These are phyloP conservation scores for Phanerodontia chrysosporium DNA, from an alignment of 768 basidiomycete genomes.

Conservation along the genomic window DNA sequence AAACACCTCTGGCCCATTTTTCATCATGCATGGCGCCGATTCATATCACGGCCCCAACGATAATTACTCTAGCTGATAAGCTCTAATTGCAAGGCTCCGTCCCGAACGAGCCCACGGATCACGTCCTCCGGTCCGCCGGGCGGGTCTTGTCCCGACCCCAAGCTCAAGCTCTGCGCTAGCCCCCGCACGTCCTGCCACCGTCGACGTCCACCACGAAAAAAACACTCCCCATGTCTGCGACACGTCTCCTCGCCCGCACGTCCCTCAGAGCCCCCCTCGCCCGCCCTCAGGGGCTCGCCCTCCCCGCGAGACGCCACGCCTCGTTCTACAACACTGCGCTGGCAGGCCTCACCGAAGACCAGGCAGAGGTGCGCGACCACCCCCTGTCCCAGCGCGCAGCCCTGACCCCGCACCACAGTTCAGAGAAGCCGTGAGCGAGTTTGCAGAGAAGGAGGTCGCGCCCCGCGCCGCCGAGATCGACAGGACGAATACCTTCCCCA, in stretches of 20 bases:
- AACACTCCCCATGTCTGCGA: not conserved
- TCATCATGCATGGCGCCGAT: no score
- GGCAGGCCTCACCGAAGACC: conserved; percentile 76
- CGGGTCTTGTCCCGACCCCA: no score
- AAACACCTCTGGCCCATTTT: no score
- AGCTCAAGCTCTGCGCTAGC: no score
- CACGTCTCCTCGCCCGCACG: not conserved
- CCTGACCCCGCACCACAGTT: conserved; percentile 48
- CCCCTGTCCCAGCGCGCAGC: not conserved
- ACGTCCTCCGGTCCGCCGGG: no score
- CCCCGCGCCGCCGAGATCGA: conserved; percentile 86
- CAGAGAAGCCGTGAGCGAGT: conserved; percentile 70
- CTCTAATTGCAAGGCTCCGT: no score
- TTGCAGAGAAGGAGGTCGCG: conserved; percentile 80
- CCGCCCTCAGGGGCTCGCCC: not conserved
- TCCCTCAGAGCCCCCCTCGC: not conserved
- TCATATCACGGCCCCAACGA: no score
- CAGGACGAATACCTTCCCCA: conserved; percentile 76
- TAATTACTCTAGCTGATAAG: no score
- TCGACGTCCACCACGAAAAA: not conserved
- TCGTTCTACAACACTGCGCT: conserved; percentile 68
- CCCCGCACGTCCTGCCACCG: not conserved
- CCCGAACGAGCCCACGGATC: no score
- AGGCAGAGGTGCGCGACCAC: conserved; percentile 59
- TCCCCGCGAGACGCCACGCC: conserved; percentile 23